Evolutionary conservation across 1,284 basidiomycete genomes (phyloP), one percentile per base, ranked within the genome.

Genomic region (Hemileia vastatrix): DNA sequence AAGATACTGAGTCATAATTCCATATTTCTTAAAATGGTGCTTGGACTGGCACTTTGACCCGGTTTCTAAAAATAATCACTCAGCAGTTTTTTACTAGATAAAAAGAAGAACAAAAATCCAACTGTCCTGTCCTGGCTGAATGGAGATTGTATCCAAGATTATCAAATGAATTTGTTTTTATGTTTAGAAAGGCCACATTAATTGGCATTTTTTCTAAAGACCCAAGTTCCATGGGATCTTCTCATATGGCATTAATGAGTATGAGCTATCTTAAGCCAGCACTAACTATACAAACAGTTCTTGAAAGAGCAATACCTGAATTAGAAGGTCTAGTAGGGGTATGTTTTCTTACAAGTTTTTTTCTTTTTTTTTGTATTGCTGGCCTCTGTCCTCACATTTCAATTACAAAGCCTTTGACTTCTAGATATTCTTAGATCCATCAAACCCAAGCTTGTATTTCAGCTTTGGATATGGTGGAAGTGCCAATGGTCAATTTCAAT

Each of bases 161-260:
- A 71, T 85, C 88, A 63, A 83, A 83, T 57, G 84, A 86, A 24
- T 92, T 98, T 71, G 90, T 96, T 21, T 79, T 80, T 23, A 85
- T 83, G 47, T 81, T 97, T 47, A 83, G 89, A 45, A 94, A 90
- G 0, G 89, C 94, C 6, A 88, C 90, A 1, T 79, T 99, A 36
- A 82, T 97, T 11, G 85, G 90, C 21, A 95, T 99, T 86, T 99
- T 98, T 77, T 86, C 90, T 55, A 96, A 97, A 77, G 89, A 55
- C 40, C 24, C 48, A 40, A 51, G 36, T 23, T 53, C 83, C 31
- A 83, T 85, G 71, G 81, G 81, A 40, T 84, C 82, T 72, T 83
- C 87, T 5, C 86, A 88, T 72, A 81, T 81, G 21, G 81, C 86
- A 13, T 78, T 91, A 53, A 85, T 86, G 64, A 80, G 81, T 24